Percentiles rank a stretch among this genome's conserved stretches.
Evolutionary conservation across 2,329 filamentous ascomycete species (phyloP).

Genomic region (Salinomyces thailandicus): DNA sequence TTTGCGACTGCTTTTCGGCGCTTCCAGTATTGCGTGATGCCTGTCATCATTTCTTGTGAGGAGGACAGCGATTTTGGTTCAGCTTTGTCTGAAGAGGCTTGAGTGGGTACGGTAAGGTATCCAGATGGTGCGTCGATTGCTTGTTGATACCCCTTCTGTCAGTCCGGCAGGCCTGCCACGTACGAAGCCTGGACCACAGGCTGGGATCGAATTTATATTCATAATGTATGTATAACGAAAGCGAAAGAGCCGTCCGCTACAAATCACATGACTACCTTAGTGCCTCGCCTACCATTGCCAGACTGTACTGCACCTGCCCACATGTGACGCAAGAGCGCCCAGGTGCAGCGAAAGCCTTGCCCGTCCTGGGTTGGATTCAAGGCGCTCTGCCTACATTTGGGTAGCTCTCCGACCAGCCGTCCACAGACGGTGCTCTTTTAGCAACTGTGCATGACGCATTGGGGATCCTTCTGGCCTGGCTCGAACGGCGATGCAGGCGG

Average conservation of each 20-base stretch:
- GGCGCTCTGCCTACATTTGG: neutral
- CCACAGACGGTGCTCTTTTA: neutral
- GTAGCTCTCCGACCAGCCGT: neutral
- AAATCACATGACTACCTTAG: neutral
- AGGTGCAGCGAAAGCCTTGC: neutral
- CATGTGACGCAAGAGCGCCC: neutral
- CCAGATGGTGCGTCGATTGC: no score
- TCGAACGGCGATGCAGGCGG: neutral
- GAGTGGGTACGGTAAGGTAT: no score
- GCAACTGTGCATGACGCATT: slow-evolving; percentile 1
- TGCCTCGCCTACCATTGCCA: neutral
- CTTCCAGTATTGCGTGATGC: neutral
- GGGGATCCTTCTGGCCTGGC: no score
- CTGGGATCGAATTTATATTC: slow-evolving; percentile 5
- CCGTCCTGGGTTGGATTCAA: neutral
- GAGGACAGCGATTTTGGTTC: neutral
- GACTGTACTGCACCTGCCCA: no score
- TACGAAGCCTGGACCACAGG: neutral
- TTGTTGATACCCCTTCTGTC: slow-evolving; percentile 11
- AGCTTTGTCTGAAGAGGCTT: neutral
- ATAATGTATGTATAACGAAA: slow-evolving; percentile 16
- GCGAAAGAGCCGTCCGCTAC: slow-evolving; percentile 4
- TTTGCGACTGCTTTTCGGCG: slow-evolving; percentile 1
- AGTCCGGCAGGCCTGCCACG: slow-evolving; percentile 3
- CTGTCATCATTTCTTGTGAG: neutral